These are phyloP conservation scores for Reutealis trisperma DNA, from an alignment of 345 rosid genomes.

Conservation along the genomic window DNA sequence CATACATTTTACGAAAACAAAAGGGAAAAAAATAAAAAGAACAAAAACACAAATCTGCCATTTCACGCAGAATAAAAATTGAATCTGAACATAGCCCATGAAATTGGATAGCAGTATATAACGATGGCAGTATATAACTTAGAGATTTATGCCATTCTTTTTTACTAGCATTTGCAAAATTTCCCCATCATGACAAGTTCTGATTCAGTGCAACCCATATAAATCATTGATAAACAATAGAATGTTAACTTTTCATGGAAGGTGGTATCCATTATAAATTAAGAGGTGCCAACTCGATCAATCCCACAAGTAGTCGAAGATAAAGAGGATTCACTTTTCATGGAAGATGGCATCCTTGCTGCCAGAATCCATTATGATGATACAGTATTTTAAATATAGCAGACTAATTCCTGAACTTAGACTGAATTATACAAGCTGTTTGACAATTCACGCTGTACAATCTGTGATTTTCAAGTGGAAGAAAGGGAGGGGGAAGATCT, in stretches of 20 bases:
- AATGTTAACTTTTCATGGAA: background rate
- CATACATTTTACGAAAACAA: background rate
- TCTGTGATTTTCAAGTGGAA: background rate
- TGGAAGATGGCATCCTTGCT: too few relatives aligned
- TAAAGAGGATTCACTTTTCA: background rate
- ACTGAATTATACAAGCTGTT: background rate
- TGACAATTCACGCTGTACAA: background rate
- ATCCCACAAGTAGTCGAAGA: background rate
- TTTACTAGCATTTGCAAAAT: background rate
- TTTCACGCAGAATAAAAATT: background rate
- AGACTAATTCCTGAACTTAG: background rate
- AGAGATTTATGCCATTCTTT: too few relatives aligned
- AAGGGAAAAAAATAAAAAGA: background rate
- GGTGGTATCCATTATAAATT: background rate
- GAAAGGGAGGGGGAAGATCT: background rate
- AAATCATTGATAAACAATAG: too few relatives aligned
- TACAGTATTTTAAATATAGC: background rate
- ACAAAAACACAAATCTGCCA: background rate
- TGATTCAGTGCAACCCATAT: background rate
- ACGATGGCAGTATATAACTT: background rate
- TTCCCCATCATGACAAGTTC: background rate
- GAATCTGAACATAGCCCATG: background rate
- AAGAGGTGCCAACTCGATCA: background rate
- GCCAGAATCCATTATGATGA: too few relatives aligned
- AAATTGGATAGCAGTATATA: background rate